phyloP scores from a whole-genome alignment of 2,329 filamentous ascomycete species.

The Fusarium chlamydosporum region DNA sequence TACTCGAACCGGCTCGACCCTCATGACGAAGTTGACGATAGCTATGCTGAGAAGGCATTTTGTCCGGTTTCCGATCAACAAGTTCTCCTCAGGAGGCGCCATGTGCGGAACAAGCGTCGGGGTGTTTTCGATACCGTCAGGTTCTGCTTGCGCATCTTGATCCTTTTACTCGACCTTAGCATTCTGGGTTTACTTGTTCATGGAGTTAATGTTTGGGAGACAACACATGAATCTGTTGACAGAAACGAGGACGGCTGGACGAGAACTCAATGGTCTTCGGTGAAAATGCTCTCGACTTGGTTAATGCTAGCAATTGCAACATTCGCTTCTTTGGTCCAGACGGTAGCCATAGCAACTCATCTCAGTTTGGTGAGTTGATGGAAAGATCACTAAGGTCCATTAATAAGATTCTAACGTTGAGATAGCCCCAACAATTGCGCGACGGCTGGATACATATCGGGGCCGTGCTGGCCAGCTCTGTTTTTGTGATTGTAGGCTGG shows the following conservation, averaged over 20 bases:
- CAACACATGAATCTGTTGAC: conserved; percentile 21
- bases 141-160: conserved; percentile 2
- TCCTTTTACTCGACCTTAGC: conserved; percentile 16
- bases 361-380: neutral
- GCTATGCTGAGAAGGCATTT: neutral
- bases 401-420: neutral
- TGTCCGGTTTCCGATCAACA: neutral
- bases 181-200: conserved; percentile 8
- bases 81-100: conserved; percentile 6
- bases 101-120: neutral
- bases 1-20: conserved; percentile 28
- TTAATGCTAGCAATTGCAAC: conserved; percentile 16
- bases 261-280: conserved; percentile 11
- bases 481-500: neutral
- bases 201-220: conserved; percentile 14
- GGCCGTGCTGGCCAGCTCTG: neutral
- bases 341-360: neutral
- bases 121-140: neutral
- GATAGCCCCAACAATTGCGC: neutral
- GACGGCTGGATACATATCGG: conserved; percentile 5
- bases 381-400: accelerated
- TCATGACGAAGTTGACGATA: conserved; percentile 10
- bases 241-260: conserved; percentile 24
- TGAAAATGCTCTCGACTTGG: conserved; percentile 23
- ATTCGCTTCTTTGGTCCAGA: conserved; percentile 7